phyloP scores from a whole-genome alignment of 2,329 filamentous ascomycete species.

The Fusarium sp. region DNA sequence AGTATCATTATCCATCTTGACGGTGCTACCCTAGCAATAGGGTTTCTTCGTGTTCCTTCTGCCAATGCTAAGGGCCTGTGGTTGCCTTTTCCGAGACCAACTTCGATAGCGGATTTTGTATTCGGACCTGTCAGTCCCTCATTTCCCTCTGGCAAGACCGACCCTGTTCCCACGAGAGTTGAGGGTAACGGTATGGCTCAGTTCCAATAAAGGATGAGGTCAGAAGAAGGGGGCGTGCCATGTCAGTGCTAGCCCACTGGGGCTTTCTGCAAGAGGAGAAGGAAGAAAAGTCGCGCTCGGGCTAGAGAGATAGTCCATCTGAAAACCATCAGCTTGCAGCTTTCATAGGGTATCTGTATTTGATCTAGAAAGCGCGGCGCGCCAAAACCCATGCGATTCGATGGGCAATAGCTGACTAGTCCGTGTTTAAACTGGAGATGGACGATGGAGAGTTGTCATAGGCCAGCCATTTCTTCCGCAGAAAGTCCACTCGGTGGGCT shows the following conservation, averaged over 20 bases:
- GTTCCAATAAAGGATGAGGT: slow-evolving; percentile 32
- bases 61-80: neutral
- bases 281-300: slow-evolving; percentile 32
- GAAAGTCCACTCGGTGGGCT: slow-evolving; percentile 38
- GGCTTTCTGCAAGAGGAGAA: slow-evolving; percentile 23
- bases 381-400: slow-evolving; percentile 43
- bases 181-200: slow-evolving; percentile 29
- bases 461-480: slow-evolving; percentile 38
- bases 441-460: slow-evolving; percentile 30
- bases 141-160: slow-evolving; percentile 13
- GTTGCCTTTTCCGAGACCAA: slow-evolving; percentile 13
- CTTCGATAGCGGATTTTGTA: slow-evolving; percentile 1
- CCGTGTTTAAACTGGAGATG: slow-evolving; percentile 36
- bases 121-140: slow-evolving; percentile 10
- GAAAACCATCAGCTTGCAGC: slow-evolving; percentile 38
- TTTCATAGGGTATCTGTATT: slow-evolving; percentile 40
- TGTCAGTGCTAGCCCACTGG: slow-evolving; percentile 24
- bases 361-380: slow-evolving; percentile 28
- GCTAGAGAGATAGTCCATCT: slow-evolving; percentile 38
- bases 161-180: slow-evolving; percentile 23
- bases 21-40: slow-evolving; percentile 15
- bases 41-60: slow-evolving; percentile 23
- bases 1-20: slow-evolving; percentile 16
- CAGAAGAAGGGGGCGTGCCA: slow-evolving; percentile 36
- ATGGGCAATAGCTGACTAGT: slow-evolving; percentile 31